A percentile compares a stretch with the other conserved stretches of the same genome.
phyloP scores from a whole-genome alignment of 2,329 filamentous ascomycete species.

The Ploettnerulaceae sp. region DNA sequence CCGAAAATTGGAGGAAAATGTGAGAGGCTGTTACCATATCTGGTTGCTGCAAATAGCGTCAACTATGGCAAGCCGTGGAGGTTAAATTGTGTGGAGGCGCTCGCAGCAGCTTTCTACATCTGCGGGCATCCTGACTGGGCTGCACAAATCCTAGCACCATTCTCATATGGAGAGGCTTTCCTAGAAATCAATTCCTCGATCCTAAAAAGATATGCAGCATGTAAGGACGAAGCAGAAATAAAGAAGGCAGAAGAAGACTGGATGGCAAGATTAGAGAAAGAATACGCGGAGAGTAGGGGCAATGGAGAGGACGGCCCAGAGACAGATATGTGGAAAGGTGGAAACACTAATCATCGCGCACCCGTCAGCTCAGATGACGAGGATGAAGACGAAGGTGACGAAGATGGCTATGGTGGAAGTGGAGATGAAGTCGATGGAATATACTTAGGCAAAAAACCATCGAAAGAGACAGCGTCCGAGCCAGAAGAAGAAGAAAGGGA shows the following conservation, averaged over 20 bases:
- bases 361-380: slow-evolving; percentile 45
- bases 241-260: slow-evolving; percentile 83
- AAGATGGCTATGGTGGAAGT: slow-evolving; percentile 43
- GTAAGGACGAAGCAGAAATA: slow-evolving; percentile 72
- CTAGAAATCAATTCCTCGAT: slow-evolving; percentile 83
- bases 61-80: slow-evolving; percentile 97
- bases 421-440: slow-evolving; percentile 51
- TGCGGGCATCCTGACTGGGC: slow-evolving; percentile 93
- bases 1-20: slow-evolving; percentile 87
- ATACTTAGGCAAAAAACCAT: slow-evolving; percentile 53
- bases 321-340: slow-evolving; percentile 82
- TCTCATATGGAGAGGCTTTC: slow-evolving; percentile 84
- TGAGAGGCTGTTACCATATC: slow-evolving; percentile 84
- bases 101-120: slow-evolving; percentile 89
- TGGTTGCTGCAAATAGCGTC: slow-evolving; percentile 93
- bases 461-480: slow-evolving; percentile 30
- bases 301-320: slow-evolving; percentile 54
- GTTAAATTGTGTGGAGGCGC: slow-evolving; percentile 90
- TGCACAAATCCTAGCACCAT: slow-evolving; percentile 72
- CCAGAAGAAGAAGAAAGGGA: slow-evolving; percentile 48
- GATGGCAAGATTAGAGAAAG: slow-evolving; percentile 83
- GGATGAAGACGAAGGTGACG: slow-evolving; percentile 43
- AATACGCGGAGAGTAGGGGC: slow-evolving; percentile 76
- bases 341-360: slow-evolving; percentile 72
- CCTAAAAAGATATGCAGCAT: slow-evolving; percentile 79